Conservation (phyloP, 768 basidiomycete species). For the Rhodosporidiobolus odoratus region DNA sequence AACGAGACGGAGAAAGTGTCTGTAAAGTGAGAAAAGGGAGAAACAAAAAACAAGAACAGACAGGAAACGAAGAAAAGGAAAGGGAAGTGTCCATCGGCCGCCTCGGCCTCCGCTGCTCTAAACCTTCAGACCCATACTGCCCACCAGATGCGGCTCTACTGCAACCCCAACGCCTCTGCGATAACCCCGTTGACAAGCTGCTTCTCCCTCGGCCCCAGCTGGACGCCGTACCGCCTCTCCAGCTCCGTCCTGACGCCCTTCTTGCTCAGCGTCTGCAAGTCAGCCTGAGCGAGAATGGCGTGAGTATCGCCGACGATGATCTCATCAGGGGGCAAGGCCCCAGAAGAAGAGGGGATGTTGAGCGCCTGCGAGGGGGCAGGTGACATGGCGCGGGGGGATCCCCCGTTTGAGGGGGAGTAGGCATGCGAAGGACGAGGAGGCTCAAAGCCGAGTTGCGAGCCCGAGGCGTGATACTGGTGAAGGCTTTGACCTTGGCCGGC, state of each 20-base stretch:
- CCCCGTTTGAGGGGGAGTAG: not conserved
- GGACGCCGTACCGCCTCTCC: conserved; percentile 74
- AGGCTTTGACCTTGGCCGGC: not conserved
- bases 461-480: too few relatives aligned
- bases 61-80: too few relatives aligned
- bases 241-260: conserved; percentile 77
- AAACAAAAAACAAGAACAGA: too few relatives aligned
- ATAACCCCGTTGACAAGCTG: conserved; percentile 70
- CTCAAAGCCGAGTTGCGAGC: too few relatives aligned
- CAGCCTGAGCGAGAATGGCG: conserved; percentile 66
- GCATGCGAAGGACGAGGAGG: too few relatives aligned
- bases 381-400: not conserved
- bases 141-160: too few relatives aligned
- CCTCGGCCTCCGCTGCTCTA: too few relatives aligned
- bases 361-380: not conserved
- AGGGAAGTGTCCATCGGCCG: too few relatives aligned
- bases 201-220: conserved; percentile 63
- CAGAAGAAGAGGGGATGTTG: not conserved
- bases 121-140: too few relatives aligned
- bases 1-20: too few relatives aligned
- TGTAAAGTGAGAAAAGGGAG: too few relatives aligned
- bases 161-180: conserved; percentile 48
- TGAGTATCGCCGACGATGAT: conserved; percentile 44
- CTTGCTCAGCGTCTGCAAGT: conserved; percentile 87
- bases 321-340: conserved; percentile 15